Conservation (phyloP, 768 basidiomycete genomes). For the Mrakia frigida region DNA sequence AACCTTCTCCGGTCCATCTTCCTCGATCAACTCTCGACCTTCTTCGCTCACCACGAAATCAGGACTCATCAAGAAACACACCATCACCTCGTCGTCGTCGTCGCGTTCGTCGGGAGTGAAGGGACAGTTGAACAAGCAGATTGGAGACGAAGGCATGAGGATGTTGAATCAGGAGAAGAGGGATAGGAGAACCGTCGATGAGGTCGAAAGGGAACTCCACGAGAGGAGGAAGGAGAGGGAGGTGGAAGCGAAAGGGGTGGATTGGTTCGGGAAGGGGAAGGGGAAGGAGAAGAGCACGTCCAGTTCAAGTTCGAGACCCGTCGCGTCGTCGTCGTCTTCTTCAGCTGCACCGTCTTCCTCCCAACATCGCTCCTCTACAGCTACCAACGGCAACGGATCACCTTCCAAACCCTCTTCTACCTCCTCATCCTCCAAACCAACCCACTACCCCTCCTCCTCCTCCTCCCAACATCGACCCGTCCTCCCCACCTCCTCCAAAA, state of each 20-base stretch:
- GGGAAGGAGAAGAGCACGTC: background rate
- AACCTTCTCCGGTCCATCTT: background rate
- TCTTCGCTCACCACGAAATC: background rate
- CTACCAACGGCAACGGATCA: background rate
- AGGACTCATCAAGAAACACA: slow-evolving; percentile 12
- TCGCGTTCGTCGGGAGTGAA: background rate
- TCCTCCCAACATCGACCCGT: slow-evolving; percentile 4
- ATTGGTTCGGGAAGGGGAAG: background rate
- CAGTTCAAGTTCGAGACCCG: background rate
- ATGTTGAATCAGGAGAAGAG: slow-evolving; percentile 36
- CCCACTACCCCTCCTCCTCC: background rate
- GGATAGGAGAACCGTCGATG: slow-evolving; percentile 38
- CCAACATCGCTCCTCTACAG: background rate
- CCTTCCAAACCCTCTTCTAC: background rate
- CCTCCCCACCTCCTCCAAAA: background rate
- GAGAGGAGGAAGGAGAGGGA: slow-evolving; percentile 7
- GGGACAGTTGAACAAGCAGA: background rate
- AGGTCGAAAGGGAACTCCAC: slow-evolving; percentile 36
- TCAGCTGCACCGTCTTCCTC: background rate
- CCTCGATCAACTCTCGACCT: background rate
- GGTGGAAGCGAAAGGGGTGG: background rate
- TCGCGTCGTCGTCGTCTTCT: background rate
- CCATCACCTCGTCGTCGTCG: background rate
- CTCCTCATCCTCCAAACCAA: background rate
- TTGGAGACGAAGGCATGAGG: slow-evolving; percentile 11